Percentiles rank a stretch among this genome's conserved stretches.
Conservation (phyloP, 1,284 basidiomycete genomes). For the Bondarzewia mesenterica region DNA sequence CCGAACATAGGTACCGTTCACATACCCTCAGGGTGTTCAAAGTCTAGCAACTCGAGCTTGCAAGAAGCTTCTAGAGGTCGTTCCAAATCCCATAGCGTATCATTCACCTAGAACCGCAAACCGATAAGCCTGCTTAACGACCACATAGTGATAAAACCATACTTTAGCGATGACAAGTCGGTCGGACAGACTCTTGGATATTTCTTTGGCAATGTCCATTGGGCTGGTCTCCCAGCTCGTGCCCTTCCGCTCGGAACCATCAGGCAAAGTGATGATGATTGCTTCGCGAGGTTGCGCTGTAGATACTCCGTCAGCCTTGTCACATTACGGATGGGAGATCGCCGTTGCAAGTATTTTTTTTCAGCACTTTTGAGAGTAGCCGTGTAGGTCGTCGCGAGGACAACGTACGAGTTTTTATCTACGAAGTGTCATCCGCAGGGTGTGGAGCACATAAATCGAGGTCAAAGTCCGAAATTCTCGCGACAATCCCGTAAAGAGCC, state of each 20-base stretch:
- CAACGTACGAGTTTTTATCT: too few species aligned
- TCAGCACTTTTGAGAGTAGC: too few species aligned
- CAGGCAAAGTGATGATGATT: constrained; percentile 82
- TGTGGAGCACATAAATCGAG: too few species aligned
- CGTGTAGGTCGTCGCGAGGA: too few species aligned
- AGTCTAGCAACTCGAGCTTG: constrained; percentile 85
- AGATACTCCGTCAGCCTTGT: too few species aligned
- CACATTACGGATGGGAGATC: too few species aligned
- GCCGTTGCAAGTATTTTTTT: too few species aligned
- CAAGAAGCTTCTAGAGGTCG: constrained; percentile 83
- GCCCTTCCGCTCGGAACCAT: constrained; percentile 79
- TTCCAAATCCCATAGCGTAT: constrained; percentile 90
- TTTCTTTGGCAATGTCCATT: constrained; percentile 82
- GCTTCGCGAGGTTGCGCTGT: constrained; percentile 79
- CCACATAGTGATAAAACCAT: too few species aligned
- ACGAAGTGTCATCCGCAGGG: too few species aligned
- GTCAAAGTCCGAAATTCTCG: too few species aligned
- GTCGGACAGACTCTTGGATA: constrained; percentile 87
- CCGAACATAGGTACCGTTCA: background rate
- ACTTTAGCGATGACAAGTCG: constrained; percentile 92
- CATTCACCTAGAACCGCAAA: constrained; percentile 66
- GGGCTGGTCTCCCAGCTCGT: constrained; percentile 97
- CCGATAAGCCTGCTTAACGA: too few species aligned
- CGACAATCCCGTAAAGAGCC: too few species aligned
- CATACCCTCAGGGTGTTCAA: constrained; percentile 88